Evolutionary conservation across 2,329 filamentous ascomycete species (phyloP).

Genomic region (Colletotrichum brevisporum): DNA sequence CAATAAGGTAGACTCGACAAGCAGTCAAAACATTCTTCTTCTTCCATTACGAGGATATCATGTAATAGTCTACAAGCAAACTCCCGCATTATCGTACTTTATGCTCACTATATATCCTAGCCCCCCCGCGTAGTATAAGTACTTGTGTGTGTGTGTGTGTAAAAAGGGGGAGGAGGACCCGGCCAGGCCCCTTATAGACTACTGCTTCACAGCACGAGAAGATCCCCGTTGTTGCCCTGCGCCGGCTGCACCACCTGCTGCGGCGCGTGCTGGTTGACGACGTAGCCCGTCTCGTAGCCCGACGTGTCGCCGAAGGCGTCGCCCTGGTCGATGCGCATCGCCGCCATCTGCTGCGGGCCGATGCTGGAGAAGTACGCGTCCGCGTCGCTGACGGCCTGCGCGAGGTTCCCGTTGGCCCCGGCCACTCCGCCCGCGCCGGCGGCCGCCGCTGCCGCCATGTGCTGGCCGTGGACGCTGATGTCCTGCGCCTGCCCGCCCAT

Average conservation of each 20-base stretch:
- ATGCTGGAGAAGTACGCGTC: slow-evolving; percentile 92
- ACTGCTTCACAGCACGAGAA: slow-evolving; percentile 72
- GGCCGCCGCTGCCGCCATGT: slow-evolving; percentile 23
- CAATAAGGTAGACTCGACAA: neutral
- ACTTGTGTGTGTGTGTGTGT: too few relatives aligned
- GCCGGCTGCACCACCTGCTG: slow-evolving; percentile 82
- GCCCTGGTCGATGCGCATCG: slow-evolving; percentile 76
- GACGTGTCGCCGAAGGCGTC: slow-evolving; percentile 75
- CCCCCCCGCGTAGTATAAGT: too few relatives aligned
- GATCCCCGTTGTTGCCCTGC: slow-evolving; percentile 78
- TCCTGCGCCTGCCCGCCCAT: slow-evolving; percentile 66
- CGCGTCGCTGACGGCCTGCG: slow-evolving; percentile 84
- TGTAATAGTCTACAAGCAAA: slow-evolving; percentile 28
- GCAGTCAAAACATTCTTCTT: neutral
- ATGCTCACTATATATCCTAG: neutral
- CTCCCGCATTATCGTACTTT: slow-evolving; percentile 7
- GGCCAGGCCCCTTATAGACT: neutral
- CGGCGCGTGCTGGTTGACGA: slow-evolving; percentile 86
- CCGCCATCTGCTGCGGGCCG: slow-evolving; percentile 80
- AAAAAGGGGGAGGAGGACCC: too few relatives aligned
- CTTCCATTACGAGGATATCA: slow-evolving; percentile 32
- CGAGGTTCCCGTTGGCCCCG: slow-evolving; percentile 63
- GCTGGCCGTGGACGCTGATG: slow-evolving; percentile 60
- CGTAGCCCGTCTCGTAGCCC: slow-evolving; percentile 69
- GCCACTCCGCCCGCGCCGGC: too few relatives aligned